Evolutionary conservation across 331 rosid genomes (phyloP).

Genomic region (Quercus tomentella): DNA sequence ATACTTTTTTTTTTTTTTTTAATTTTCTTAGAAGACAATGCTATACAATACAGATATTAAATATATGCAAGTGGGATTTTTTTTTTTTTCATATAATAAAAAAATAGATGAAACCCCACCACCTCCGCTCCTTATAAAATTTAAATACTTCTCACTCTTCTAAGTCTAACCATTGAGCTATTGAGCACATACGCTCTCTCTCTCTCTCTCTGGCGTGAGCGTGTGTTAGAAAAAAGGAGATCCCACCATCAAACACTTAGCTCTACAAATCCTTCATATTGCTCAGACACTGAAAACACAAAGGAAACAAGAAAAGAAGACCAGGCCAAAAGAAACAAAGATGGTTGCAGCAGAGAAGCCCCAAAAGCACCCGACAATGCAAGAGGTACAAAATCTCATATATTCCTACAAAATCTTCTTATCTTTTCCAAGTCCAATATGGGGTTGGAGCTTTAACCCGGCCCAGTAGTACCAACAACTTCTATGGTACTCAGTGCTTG

Average conservation of each 20-base stretch:
- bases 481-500: no score
- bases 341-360: slow-evolving; percentile 51
- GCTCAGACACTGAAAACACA: slow-evolving; percentile 6
- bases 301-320: slow-evolving; percentile 18
- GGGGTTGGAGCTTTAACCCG: no score
- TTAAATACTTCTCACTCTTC: slow-evolving; percentile 15
- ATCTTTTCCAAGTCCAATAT: no score
- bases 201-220: background rate
- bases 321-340: slow-evolving; percentile 24
- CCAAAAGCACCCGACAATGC: slow-evolving; percentile 69
- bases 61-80: no score
- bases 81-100: no score
- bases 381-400: slow-evolving; percentile 63
- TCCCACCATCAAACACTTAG: background rate
- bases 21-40: no score
- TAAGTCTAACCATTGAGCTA: slow-evolving; percentile 4
- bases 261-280: background rate
- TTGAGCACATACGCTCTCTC: background rate
- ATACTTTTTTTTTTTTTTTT: no score
- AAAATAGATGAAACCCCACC: no score
- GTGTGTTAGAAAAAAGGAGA: background rate
- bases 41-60: no score
- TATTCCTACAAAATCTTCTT: no score
- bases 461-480: no score
- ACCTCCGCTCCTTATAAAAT: slow-evolving; percentile 14